Base-by-base conservation (phyloP, 78 protist genomes). In the Paulinella micropora region DNA sequence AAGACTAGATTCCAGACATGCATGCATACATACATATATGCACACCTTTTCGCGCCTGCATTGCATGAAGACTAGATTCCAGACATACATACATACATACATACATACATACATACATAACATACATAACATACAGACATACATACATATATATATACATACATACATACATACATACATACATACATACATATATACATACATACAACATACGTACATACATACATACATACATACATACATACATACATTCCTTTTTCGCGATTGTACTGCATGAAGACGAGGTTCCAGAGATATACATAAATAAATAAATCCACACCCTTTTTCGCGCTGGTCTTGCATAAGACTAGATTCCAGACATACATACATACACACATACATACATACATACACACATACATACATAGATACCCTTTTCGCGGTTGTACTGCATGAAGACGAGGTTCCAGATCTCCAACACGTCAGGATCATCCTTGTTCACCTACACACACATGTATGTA, bases 261-360 rank as follows among this genome's bases (percentile, higher is more conserved):
- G 39, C 96, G 88, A 90, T 95, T 95, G 95, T 86, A 96, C 34
- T 91, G 93, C 85, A 97, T 97, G 88, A 97, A 97, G 85, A 97
- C 99, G 23, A 95, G 79, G 92, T 97, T 97, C 99, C 99, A 97
- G 77, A 97, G n/a, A n/a, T n/a, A n/a, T n/a, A n/a, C n/a, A n/a
- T n/a, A n/a, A n/a, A n/a, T n/a, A n/a, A n/a, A n/a, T n/a, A n/a
- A n/a, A n/a, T n/a, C n/a, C n/a, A n/a, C n/a, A n/a, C n/a, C n/a
- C n/a, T n/a, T n/a, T n/a, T n/a, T n/a, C n/a, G n/a, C n/a, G n/a
- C n/a, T n/a, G n/a, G n/a, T n/a, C n/a, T n/a, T n/a, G n/a, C n/a
- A n/a, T n/a, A n/a, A n/a, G n/a, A n/a, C n/a, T n/a, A n/a, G n/a
- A n/a, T n/a, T 51, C 6, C 15, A 51, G 6, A 51, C 15, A 51